A percentile compares a stretch with the other conserved stretches of the same genome.
These are phyloP conservation scores for Pythium pyrilobum DNA, from an alignment of 352 stramenopile species.

Conservation along the genomic window DNA sequence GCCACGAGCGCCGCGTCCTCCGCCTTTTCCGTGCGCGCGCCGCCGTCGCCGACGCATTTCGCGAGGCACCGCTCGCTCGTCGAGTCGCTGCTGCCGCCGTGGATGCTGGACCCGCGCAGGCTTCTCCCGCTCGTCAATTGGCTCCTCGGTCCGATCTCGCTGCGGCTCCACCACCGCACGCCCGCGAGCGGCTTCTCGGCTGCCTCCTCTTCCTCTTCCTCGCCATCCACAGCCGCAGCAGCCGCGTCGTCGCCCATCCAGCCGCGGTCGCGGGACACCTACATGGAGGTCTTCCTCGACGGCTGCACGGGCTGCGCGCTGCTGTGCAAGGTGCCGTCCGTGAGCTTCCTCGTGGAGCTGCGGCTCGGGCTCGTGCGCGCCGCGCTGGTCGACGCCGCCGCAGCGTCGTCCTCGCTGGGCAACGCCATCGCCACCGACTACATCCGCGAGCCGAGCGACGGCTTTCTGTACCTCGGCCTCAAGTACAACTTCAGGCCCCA, in stretches of 20 bases:
- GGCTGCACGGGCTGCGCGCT: constrained; percentile 43
- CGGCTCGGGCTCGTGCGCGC: constrained; percentile 47
- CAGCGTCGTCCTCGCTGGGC: constrained; percentile 4
- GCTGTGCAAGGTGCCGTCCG: constrained; percentile 21
- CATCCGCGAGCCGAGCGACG: constrained; percentile 55
- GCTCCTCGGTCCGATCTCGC: constrained; percentile 37
- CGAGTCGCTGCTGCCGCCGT: constrained; percentile 29
- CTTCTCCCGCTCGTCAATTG: constrained; percentile 51
- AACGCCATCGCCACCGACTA: constrained; percentile 61
- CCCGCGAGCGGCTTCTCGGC: background rate
- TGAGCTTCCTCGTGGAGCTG: constrained; percentile 48
- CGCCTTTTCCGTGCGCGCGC: background rate
- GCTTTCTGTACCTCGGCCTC: constrained; percentile 66
- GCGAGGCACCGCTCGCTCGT: constrained; percentile 27
- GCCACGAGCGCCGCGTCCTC: background rate
- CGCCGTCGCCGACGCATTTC: constrained; percentile 9
- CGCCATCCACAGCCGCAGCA: background rate
- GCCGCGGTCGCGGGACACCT: constrained; percentile 13
- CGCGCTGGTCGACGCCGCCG: constrained; percentile 20
- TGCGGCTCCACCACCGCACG: constrained; percentile 32
- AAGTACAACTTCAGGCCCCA: constrained; percentile 43
- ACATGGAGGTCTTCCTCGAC: constrained; percentile 41
- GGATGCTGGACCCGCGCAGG: constrained; percentile 15
- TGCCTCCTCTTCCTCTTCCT: background rate
- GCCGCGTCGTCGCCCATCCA: background rate